phyloP scores from a whole-genome alignment of 2,329 filamentous ascomycete species.

The Talaromyces sp. region DNA sequence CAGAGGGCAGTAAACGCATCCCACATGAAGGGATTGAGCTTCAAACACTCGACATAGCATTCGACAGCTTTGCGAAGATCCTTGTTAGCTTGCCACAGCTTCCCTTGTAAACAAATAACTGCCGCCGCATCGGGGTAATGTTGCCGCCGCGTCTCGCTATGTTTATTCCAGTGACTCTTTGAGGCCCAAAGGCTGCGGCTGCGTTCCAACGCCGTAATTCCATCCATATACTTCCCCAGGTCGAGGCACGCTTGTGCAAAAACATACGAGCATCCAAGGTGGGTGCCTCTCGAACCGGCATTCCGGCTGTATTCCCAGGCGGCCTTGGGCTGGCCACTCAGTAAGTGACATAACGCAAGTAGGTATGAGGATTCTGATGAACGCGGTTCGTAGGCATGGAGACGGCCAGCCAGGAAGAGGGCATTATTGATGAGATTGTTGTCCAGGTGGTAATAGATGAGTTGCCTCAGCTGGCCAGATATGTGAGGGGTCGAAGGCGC shows the following conservation, averaged over 20 bases:
- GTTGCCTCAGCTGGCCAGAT: slow-evolving; percentile 57
- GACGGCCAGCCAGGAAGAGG: slow-evolving; percentile 84
- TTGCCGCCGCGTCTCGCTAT: slow-evolving; percentile 69
- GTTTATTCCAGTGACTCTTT: slow-evolving; percentile 70
- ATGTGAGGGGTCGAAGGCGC: slow-evolving; percentile 51
- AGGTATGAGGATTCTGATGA: slow-evolving; percentile 78
- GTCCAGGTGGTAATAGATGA: slow-evolving; percentile 74
- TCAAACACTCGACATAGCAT: slow-evolving; percentile 83
- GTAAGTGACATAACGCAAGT: slow-evolving; percentile 76
- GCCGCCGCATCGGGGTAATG: slow-evolving; percentile 77
- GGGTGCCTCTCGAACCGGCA: slow-evolving; percentile 63
- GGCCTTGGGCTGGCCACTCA: slow-evolving; percentile 74
- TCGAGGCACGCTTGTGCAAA: slow-evolving; percentile 85
- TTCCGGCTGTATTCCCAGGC: slow-evolving; percentile 78
- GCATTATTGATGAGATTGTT: slow-evolving; percentile 86
- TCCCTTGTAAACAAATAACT: slow-evolving; percentile 77
- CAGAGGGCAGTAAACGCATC: slow-evolving; percentile 88
- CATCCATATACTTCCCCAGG: slow-evolving; percentile 73
- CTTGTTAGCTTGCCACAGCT: slow-evolving; percentile 75
- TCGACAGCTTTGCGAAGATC: slow-evolving; percentile 78
- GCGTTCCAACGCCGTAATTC: slow-evolving; percentile 78
- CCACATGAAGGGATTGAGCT: slow-evolving; percentile 94
- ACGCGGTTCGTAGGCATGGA: slow-evolving; percentile 76
- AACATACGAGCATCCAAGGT: slow-evolving; percentile 84
- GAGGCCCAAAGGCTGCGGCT: slow-evolving; percentile 69